Evolutionary conservation across 495 filamentous ascomycete genomes (phyloP), one percentile per base, ranked within the genome.

Genomic region (Neurospora pannonica): DNA sequence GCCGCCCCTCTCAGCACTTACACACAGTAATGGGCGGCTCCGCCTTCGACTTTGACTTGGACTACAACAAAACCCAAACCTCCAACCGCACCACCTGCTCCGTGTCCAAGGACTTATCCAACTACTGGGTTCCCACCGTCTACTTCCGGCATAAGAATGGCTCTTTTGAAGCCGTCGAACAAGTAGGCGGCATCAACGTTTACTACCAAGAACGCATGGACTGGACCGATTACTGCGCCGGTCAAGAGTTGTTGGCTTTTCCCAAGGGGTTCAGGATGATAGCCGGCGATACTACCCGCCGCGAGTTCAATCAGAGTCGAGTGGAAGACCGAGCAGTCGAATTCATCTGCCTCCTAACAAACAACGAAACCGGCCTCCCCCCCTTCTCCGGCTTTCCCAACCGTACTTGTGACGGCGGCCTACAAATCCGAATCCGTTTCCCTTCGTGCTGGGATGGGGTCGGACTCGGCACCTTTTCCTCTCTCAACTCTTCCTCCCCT

Each of bases 401-500:
- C 74, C 78, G 81, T 70, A 88, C 90, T 71, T 93, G 92, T 75
- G 78, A 83, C 31, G 81, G 87, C 74, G 88, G 87, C 0, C 79
- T 95, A 70, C 90, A 92, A 42, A 82, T 92, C 46, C 91, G 94
- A 76, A 80, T 95, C 34, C 88, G 91, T 84, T 94, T 95, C 81
- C 92, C 92, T 2, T 91, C 89, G 4, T 95, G 92, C 84, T 94
- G 91, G 90, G 90, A 94, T 77, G 91, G 92, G 7, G 82, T 62
- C 10, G 84, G 91, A 42, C 86, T 88, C 69, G 87, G 89, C 76
- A 17, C 24, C 5, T 60, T 28, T 7, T 31, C 48, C 4, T 43
- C 40, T 4, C 11, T 38, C 15, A 11, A 42, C 9, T 43, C 43
- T 11, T 10, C 8, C 19, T 46, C 19, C 21, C 21, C 21, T 10